Conservation (phyloP, 306 rosid species). For the Macrotyloma uniflorum region DNA sequence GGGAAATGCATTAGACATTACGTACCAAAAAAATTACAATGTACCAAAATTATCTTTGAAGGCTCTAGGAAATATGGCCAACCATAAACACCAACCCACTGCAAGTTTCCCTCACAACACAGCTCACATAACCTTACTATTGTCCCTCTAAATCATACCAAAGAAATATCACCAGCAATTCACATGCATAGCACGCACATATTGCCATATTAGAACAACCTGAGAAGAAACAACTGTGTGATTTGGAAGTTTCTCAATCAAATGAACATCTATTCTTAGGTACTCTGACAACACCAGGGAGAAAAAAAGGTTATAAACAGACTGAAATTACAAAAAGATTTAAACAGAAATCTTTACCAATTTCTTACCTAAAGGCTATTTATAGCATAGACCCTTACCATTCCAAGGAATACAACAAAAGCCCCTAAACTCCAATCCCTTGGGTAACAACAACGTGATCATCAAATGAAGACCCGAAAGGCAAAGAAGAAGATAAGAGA, state of each 20-base stretch:
- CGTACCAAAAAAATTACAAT: background rate
- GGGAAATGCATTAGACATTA: constrained; percentile 4
- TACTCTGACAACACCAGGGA: background rate
- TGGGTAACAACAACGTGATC: constrained; percentile 10
- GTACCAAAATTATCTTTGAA: background rate
- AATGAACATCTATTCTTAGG: background rate
- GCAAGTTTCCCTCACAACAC: background rate
- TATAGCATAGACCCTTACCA: constrained; percentile 10
- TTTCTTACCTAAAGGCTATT: background rate
- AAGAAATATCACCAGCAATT: background rate
- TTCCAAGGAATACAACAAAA: background rate
- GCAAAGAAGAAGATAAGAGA: background rate
- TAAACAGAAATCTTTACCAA: background rate
- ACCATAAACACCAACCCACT: background rate
- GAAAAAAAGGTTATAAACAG: background rate
- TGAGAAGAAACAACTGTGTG: constrained; percentile 6
- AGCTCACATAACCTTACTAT: background rate
- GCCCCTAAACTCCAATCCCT: constrained; percentile 1
- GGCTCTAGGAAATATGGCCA: background rate
- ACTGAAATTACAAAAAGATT: background rate
- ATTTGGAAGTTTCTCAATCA: background rate
- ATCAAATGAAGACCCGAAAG: constrained; percentile 7
- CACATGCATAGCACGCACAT: background rate
- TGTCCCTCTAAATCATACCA: background rate
- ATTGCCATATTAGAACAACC: background rate